Evolutionary conservation across 129 eudicot genomes (phyloP), one percentile per base, ranked within the genome.

Genomic region (Smallanthus sonchifolius): DNA sequence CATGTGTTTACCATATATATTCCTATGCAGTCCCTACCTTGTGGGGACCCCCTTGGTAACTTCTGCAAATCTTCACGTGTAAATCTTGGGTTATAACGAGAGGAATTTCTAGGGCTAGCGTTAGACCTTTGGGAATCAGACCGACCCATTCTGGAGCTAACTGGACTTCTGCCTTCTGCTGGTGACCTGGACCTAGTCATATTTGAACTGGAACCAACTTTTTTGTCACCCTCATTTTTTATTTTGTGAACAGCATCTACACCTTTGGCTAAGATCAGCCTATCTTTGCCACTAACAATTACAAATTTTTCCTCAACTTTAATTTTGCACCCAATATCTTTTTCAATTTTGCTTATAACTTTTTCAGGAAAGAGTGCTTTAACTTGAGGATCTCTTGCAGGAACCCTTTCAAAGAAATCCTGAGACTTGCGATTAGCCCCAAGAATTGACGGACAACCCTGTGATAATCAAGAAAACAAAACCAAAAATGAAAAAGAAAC

Each of bases 391-490:
- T 92, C 97, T 82, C 97, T 85, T 36, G 97, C 97, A 63, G 97
- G 89, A 35, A 92, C 93, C 72, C 97, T 78, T 72, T 84, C 84
- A 83, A 92, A 89, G 75, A 89, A 87, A 72, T 92, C 97, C 77
- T 92, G 96, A 39, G 97, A 81, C 85, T 85, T 92, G 70, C 96
- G 96, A 65, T 71, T 87, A 38, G 96, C 96, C 69, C 97, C 97
- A 76, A 92, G 97, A n/a, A 96, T 92, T 62, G 96, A 81, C n/a
- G 97, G 97, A 64, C 97, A 92, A 77, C 98, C 98, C 98, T 93
- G 45, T 64, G 78, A 80, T 47, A 47, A 74, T 24, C 70, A 42
- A 42, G 47, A 47, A 81, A 69, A 75, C 16, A 63, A 56, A 75
- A 64, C 51, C 69, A 55, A 32, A 68, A 57, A 56, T 40, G 20